Conservation (phyloP, 1,139 yeast genomes). For the Geotrichum phurueaensis region DNA sequence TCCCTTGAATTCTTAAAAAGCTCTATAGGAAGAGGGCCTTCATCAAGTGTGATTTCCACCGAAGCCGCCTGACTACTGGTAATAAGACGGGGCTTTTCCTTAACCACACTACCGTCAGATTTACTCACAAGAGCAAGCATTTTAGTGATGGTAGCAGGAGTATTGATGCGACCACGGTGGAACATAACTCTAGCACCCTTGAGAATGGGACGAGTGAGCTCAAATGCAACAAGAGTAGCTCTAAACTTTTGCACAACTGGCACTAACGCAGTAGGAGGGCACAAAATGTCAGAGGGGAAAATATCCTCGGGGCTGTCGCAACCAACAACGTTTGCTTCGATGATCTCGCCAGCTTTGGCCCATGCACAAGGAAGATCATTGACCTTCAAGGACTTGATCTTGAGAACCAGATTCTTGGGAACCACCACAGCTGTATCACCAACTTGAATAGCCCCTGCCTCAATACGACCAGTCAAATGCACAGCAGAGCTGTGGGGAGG, state of each 20-base stretch:
- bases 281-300: slow-evolving; percentile 68
- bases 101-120: slow-evolving; percentile 38
- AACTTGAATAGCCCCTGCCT: slow-evolving; percentile 67
- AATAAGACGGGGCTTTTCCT: slow-evolving; percentile 63
- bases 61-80: slow-evolving; percentile 67
- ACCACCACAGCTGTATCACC: slow-evolving; percentile 64
- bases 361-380: slow-evolving; percentile 34
- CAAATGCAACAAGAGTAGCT: slow-evolving; percentile 60
- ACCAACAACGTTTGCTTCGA: slow-evolving; percentile 51
- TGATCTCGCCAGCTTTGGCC: slow-evolving; percentile 69
- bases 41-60: slow-evolving; percentile 60
- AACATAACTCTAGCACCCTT: slow-evolving; percentile 79
- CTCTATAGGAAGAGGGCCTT: slow-evolving; percentile 52
- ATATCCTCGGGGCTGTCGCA: slow-evolving; percentile 46
- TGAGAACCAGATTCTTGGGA: slow-evolving; percentile 44
- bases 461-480: slow-evolving; percentile 61
- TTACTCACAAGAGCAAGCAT: slow-evolving; percentile 49
- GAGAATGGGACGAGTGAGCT: slow-evolving; percentile 64
- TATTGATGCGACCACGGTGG: slow-evolving; percentile 74
- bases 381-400: slow-evolving; percentile 41
- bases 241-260: slow-evolving; percentile 47
- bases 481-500: slow-evolving; percentile 35
- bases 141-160: slow-evolving; percentile 63
- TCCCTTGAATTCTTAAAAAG: slow-evolving; percentile 53
- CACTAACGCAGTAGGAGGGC: slow-evolving; percentile 46